phyloP scores from a whole-genome alignment of 2,329 filamentous ascomycete genomes.

The Phyllachora maydis region DNA sequence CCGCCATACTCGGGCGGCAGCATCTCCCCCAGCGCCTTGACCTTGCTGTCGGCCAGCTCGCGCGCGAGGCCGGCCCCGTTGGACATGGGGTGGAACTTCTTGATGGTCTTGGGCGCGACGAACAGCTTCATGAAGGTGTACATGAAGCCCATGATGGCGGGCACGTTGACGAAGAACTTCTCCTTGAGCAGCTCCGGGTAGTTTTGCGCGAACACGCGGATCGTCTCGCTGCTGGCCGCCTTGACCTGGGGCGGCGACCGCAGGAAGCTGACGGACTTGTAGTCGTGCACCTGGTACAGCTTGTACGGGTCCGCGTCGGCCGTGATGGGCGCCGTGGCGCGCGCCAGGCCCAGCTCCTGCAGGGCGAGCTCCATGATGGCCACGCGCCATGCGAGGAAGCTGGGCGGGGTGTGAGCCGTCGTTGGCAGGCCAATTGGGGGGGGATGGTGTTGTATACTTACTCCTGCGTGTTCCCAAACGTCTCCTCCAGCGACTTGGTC shows the following conservation, averaged over 20 bases:
- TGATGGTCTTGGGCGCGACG: slow-evolving; percentile 49
- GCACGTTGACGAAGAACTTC: slow-evolving; percentile 95
- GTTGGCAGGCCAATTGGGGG: too few relatives aligned
- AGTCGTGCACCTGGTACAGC: slow-evolving; percentile 87
- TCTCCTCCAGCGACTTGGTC: slow-evolving; percentile 60
- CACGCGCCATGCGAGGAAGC: slow-evolving; percentile 78
- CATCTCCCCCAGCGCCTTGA: slow-evolving; percentile 33
- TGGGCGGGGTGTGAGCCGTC: slow-evolving; percentile 12
- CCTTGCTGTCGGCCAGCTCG: slow-evolving; percentile 29
- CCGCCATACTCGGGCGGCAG: slow-evolving; percentile 69
- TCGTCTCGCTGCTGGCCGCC: slow-evolving; percentile 58
- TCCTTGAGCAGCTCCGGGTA: slow-evolving; percentile 77
- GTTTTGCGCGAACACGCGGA: slow-evolving; percentile 57
- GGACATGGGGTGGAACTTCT: slow-evolving; percentile 61
- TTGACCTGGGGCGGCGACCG: slow-evolving; percentile 61
- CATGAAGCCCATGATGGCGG: slow-evolving; percentile 76
- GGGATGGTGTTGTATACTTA: slow-evolving; percentile 20
- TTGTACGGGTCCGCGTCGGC: slow-evolving; percentile 70
- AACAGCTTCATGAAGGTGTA: slow-evolving; percentile 59
- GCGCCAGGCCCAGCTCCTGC: slow-evolving; percentile 47
- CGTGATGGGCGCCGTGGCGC: slow-evolving; percentile 49
- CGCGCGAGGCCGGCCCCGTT: slow-evolving; percentile 50
- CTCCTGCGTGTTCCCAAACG: slow-evolving; percentile 68
- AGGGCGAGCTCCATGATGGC: slow-evolving; percentile 80
- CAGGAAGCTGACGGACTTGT: slow-evolving; percentile 71